Base-by-base conservation (phyloP, 1,284 basidiomycete genomes). In the Leccinum cinnamomeum region DNA sequence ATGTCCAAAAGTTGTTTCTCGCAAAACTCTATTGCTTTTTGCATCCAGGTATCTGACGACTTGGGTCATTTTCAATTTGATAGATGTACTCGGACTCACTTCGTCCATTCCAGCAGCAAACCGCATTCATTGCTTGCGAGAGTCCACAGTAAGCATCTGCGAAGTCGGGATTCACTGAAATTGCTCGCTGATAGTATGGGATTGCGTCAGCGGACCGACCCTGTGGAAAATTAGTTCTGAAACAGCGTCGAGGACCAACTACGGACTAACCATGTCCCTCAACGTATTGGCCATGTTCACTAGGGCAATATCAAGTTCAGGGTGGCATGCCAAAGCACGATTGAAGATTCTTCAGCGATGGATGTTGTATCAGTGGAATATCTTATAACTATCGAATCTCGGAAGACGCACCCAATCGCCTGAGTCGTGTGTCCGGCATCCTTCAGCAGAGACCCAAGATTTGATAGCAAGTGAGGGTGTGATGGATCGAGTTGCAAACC, bases 241-340 rank as follows among this genome's bases (percentile, higher is more conserved):
- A 50, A 54, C 1, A 7, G 37, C 25, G 23, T 18, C 14, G 3
- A 53, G 20, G 50, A 48, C 28, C 18, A 57, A 55, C 3, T 5
- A 25, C 11, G 18, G 25, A 37, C 77, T 58, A 48, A 82, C 83
- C 63, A 73, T 72, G 62, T 84, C 83, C 66, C 83, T 83, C 68
- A 87, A 73, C 0, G 84, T 83, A 69, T 86, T 87, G n/a, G 81
- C 86, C 65, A 87, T 76, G 64, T 88, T 86, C 18, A 85, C 84
- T 10, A 87, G 75, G 0, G 86, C 86, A 56, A 87, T 82, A 59
- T 86, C 86, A 61, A 84, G 84, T 66, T 82, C 80, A 3, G 86
- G 85, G 55, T 86, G 84, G 63, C 72, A 76, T 60, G 80, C 70
- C 33, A 88, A 75, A 2, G 85, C 86, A 60, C 79, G 64, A 57